These are phyloP conservation scores for Cupressus sempervirens DNA, from an alignment of 75 land plant genomes.

Conservation along the genomic window DNA sequence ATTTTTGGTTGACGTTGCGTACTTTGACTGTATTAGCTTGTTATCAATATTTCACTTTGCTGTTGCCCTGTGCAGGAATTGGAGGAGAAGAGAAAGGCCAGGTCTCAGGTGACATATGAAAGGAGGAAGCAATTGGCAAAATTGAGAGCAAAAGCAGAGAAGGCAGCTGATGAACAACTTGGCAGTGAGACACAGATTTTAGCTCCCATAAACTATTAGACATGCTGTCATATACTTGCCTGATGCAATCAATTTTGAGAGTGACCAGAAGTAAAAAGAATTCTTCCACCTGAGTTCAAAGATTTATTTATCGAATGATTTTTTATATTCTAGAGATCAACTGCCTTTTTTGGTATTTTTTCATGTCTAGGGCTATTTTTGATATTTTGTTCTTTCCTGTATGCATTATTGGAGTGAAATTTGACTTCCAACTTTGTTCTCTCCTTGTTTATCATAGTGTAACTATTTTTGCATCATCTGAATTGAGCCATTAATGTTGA, in stretches of 20 bases:
- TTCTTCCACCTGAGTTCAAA: neutral
- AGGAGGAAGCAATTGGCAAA: conserved; percentile 31
- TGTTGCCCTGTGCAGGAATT: conserved; percentile 17
- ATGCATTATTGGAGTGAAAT: neutral
- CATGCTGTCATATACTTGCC: neutral
- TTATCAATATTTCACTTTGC: neutral
- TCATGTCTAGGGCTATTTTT: neutral
- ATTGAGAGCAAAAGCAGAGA: conserved; percentile 21
- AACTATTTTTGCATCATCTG: neutral
- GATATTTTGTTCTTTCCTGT: neutral
- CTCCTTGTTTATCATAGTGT: neutral
- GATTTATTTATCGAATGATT: neutral
- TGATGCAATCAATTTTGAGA: neutral
- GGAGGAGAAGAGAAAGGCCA: conserved; percentile 34
- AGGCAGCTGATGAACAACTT: conserved; percentile 21
- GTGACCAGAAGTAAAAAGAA: neutral
- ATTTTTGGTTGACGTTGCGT: neutral
- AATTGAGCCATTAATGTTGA: neutral
- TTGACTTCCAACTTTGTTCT: neutral
- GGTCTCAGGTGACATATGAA: conserved; percentile 28
- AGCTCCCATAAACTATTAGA: conserved; percentile 21
- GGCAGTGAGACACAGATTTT: conserved; percentile 5
- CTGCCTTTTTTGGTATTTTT: neutral
- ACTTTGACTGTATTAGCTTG: neutral
- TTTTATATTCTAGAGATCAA: neutral